A percentile compares a stretch with the other conserved stretches of the same genome.
Evolutionary conservation across 1,139 yeast genomes (phyloP).

Genomic region (Debaryomyces sp.): DNA sequence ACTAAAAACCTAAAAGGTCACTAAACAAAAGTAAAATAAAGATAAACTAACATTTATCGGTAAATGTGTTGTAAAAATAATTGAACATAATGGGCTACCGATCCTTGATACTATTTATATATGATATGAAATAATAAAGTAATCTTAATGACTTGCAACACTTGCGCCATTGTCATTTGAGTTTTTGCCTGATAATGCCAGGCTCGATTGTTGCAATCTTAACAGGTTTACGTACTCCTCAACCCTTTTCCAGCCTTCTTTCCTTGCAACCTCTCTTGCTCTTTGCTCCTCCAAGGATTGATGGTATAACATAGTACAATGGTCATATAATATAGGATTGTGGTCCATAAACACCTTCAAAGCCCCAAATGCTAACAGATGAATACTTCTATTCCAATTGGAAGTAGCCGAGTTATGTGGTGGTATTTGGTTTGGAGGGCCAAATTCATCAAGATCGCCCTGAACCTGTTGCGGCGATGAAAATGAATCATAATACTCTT

Average conservation of each 20-base stretch:
- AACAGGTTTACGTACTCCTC: conserved; percentile 57
- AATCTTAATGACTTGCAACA: conserved; percentile 20
- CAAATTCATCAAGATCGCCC: conserved; percentile 29
- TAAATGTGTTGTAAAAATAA: background rate
- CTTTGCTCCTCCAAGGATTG: conserved; percentile 70
- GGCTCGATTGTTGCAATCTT: conserved; percentile 9
- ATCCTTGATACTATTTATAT: background rate
- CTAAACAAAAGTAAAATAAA: conserved; percentile 1
- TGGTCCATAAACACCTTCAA: conserved; percentile 92
- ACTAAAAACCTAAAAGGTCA: background rate
- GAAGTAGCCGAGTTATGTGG: conserved; percentile 53
- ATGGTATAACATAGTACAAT: conserved; percentile 84
- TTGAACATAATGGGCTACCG: background rate
- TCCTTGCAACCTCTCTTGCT: conserved; percentile 61
- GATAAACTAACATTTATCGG: background rate
- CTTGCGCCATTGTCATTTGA: conserved; percentile 13
- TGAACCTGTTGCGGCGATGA: conserved; percentile 34
- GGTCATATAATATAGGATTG: conserved; percentile 87
- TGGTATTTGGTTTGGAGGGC: conserved; percentile 30
- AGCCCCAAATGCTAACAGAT: conserved; percentile 87
- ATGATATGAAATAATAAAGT: background rate
- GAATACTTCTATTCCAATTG: conserved; percentile 90
- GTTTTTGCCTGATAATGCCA: background rate
- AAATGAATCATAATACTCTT: conserved; percentile 50
- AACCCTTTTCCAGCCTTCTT: conserved; percentile 74